These are phyloP conservation scores for Fusarium zealandicum DNA, from an alignment of 2,329 filamentous ascomycete species.

Conservation along the genomic window DNA sequence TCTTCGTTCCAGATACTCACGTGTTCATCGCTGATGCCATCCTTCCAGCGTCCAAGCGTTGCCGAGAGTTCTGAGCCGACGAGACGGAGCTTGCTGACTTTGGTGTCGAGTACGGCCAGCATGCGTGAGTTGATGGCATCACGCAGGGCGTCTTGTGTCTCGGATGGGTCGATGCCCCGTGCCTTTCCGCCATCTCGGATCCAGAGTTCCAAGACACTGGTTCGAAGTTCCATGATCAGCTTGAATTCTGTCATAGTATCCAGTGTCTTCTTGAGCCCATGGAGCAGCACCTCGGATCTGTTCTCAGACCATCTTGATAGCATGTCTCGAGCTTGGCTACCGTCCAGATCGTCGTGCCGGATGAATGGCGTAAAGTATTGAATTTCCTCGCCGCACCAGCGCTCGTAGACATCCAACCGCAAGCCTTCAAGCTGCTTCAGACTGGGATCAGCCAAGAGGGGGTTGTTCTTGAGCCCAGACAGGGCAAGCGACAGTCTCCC, in stretches of 20 bases:
- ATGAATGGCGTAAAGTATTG: conserved; percentile 87
- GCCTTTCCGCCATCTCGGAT: conserved; percentile 71
- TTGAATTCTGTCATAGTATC: conserved; percentile 69
- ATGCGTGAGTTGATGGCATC: conserved; percentile 73
- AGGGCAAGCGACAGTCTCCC: conserved; percentile 74
- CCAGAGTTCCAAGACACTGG: conserved; percentile 76
- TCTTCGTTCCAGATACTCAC: conserved; percentile 72
- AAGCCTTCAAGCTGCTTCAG: conserved; percentile 73
- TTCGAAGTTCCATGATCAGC: conserved; percentile 72
- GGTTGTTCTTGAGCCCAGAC: conserved; percentile 69
- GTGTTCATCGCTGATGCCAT: conserved; percentile 57
- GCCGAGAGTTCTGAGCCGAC: conserved; percentile 71
- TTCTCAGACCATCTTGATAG: conserved; percentile 69
- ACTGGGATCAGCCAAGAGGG: conserved; percentile 74
- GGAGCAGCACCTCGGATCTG: conserved; percentile 65
- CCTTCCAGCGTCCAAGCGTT: conserved; percentile 67
- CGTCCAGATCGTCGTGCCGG: conserved; percentile 77
- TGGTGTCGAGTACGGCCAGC: conserved; percentile 65
- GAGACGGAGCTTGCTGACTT: conserved; percentile 68
- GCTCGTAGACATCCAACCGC: conserved; percentile 77
- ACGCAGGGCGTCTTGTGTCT: conserved; percentile 73
- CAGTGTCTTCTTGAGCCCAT: conserved; percentile 68
- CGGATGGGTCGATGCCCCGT: conserved; percentile 70
- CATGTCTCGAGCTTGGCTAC: conserved; percentile 64
- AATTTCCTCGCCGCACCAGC: conserved; percentile 85